A percentile compares a stretch with the other conserved stretches of the same genome.
These are phyloP conservation scores for Leishmania mexicana DNA, from an alignment of 208 protist species.

Conservation along the genomic window DNA sequence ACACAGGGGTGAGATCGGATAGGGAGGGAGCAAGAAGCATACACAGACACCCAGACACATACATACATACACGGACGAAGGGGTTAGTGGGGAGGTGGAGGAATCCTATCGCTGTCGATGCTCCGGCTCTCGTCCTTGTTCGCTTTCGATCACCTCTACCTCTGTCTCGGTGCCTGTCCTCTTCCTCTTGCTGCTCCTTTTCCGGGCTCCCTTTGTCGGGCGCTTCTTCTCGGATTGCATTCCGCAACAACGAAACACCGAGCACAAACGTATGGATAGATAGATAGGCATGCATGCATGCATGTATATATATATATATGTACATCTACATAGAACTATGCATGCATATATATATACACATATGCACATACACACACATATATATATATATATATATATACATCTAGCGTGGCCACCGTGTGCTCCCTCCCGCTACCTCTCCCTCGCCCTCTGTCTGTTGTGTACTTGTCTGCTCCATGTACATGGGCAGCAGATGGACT, in stretches of 20 bases:
- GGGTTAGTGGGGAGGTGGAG: background rate
- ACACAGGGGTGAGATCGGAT: background rate
- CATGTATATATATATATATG: too few relatives aligned
- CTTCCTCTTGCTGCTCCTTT: background rate
- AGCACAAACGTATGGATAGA: too few relatives aligned
- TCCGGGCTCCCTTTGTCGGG: background rate
- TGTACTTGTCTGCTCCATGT: background rate
- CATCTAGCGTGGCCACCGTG: background rate
- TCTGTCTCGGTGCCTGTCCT: background rate
- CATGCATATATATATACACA: too few relatives aligned
- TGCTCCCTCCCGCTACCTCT: background rate
- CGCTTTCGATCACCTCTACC: background rate
- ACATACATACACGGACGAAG: background rate
- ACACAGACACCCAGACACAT: background rate
- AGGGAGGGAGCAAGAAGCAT: background rate
- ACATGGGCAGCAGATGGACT: background rate
- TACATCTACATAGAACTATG: too few relatives aligned
- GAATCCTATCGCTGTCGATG: background rate
- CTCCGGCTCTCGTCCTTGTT: background rate
- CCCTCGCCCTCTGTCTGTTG: background rate
- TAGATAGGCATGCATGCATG: rapidly evolving
- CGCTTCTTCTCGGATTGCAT: too few relatives aligned
- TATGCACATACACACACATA: too few relatives aligned
- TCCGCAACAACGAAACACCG: too few relatives aligned
- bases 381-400: background rate